phyloP scores from a whole-genome alignment of 2,329 filamentous ascomycete genomes.

The Aspergillus vadensis region DNA sequence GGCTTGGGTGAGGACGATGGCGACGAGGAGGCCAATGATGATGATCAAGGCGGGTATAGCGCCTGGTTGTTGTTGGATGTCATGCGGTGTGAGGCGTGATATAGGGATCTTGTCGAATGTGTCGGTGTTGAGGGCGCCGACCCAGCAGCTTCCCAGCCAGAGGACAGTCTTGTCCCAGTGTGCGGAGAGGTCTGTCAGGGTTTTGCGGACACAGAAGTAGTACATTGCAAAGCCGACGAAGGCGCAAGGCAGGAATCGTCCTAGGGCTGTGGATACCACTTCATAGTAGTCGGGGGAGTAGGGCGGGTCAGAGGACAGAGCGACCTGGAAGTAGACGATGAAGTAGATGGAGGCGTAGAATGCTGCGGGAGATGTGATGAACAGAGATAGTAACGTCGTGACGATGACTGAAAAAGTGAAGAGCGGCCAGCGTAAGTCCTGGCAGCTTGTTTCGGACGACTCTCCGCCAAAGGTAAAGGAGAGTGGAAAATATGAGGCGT shows the following conservation, averaged over 20 bases:
- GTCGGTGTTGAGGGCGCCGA: constrained; percentile 63
- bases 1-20: constrained; percentile 58
- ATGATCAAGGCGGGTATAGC: constrained; percentile 60
- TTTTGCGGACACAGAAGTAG: constrained; percentile 54
- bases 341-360: constrained; percentile 60
- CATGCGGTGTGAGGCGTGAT: constrained; percentile 62
- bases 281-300: constrained; percentile 56
- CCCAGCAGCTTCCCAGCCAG: constrained; percentile 63
- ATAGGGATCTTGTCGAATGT: constrained; percentile 66
- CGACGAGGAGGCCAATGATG: constrained; percentile 53
- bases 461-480: constrained; percentile 57
- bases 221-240: constrained; percentile 62
- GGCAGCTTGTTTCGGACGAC: constrained; percentile 38
- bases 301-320: constrained; percentile 62
- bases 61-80: constrained; percentile 62
- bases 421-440: constrained; percentile 61
- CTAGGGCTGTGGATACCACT: constrained; percentile 57
- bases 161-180: constrained; percentile 63
- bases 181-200: constrained; percentile 54
- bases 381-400: constrained; percentile 58
- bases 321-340: constrained; percentile 62
- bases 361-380: constrained; percentile 56
- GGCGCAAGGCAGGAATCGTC: constrained; percentile 60
- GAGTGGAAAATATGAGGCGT: constrained; percentile 59
- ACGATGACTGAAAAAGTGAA: constrained; percentile 58